phyloP scores from a whole-genome alignment of 2,329 filamentous ascomycete genomes.

The Meredithiella fracta region DNA sequence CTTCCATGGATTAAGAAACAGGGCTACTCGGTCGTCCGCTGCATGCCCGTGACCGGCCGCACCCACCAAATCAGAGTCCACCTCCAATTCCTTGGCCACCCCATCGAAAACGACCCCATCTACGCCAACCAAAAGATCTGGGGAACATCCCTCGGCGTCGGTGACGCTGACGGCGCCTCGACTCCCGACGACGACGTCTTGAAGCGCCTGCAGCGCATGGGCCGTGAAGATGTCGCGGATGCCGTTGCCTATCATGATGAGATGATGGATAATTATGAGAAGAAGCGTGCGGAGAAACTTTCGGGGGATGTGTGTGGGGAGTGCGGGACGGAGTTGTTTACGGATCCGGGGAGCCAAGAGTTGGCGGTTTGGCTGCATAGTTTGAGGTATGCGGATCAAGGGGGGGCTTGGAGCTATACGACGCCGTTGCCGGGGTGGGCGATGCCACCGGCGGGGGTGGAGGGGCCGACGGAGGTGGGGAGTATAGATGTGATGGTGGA shows the following conservation, averaged over 20 bases:
- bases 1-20: conserved; percentile 37
- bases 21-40: conserved; percentile 89
- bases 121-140: conserved; percentile 92
- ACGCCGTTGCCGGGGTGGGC: conserved; percentile 79
- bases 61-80: conserved; percentile 94
- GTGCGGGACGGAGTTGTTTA: conserved; percentile 80
- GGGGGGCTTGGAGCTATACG: conserved; percentile 72
- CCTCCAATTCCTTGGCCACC: conserved; percentile 82
- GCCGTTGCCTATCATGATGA: conserved; percentile 88
- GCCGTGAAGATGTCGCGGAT: conserved; percentile 81
- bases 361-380: conserved; percentile 89
- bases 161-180: conserved; percentile 46
- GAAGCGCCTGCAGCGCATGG: conserved; percentile 70
- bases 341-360: conserved; percentile 79
- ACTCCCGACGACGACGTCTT: conserved; percentile 84
- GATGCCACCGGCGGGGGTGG: conserved; percentile 55
- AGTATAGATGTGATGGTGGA: conserved; percentile 42
- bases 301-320: conserved; percentile 67
- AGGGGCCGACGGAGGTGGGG: conserved; percentile 54
- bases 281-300: conserved; percentile 82
- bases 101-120: conserved; percentile 93
- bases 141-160: conserved; percentile 57
- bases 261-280: conserved; percentile 80
- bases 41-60: conserved; percentile 78
- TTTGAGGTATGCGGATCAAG: conserved; percentile 68